Conservation (phyloP, 1,139 yeast genomes). For the Pichia sp. region DNA sequence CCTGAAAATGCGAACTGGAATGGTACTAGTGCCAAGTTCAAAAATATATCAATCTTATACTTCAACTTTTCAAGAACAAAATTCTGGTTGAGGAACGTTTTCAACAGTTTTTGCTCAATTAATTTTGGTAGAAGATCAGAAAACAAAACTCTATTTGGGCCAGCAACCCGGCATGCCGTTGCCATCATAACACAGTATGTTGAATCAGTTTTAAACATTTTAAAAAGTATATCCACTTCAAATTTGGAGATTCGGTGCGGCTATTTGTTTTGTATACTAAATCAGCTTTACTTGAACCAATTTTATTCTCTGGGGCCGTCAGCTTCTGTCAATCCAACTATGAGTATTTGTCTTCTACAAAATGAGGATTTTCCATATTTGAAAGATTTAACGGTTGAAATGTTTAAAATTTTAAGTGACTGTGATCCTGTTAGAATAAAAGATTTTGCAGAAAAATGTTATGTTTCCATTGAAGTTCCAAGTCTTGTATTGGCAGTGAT, state of each 20-base stretch:
- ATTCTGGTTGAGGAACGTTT: slow-evolving; percentile 38
- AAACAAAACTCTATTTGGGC: slow-evolving; percentile 24
- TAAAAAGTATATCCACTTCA: slow-evolving; percentile 17
- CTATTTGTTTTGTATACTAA: slow-evolving; percentile 31
- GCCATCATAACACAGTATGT: slow-evolving; percentile 36
- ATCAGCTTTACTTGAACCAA: slow-evolving; percentile 23
- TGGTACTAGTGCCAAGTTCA: slow-evolving; percentile 47
- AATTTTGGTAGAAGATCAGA: slow-evolving; percentile 38
- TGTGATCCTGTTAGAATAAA: slow-evolving; percentile 14
- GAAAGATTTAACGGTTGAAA: slow-evolving; percentile 18
- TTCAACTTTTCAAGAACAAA: slow-evolving; percentile 44
- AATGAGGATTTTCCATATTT: slow-evolving; percentile 18
- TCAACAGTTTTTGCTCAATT: slow-evolving; percentile 36
- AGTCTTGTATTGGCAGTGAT: slow-evolving; percentile 20
- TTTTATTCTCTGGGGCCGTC: slow-evolving; percentile 19
- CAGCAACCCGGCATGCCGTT: slow-evolving; percentile 36
- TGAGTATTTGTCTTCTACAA: slow-evolving; percentile 24
- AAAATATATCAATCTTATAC: slow-evolving; percentile 53
- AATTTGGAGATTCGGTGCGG: slow-evolving; percentile 24
- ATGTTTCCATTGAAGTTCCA: slow-evolving; percentile 21
- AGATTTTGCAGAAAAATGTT: slow-evolving; percentile 14
- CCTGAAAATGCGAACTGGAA: slow-evolving; percentile 30
- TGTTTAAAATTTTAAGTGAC: slow-evolving; percentile 16
- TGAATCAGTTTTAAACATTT: slow-evolving; percentile 14
- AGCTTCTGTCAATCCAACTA: slow-evolving; percentile 22